Conservation (phyloP, 2,329 filamentous ascomycete species). For the Talaromyces rugulosus region DNA sequence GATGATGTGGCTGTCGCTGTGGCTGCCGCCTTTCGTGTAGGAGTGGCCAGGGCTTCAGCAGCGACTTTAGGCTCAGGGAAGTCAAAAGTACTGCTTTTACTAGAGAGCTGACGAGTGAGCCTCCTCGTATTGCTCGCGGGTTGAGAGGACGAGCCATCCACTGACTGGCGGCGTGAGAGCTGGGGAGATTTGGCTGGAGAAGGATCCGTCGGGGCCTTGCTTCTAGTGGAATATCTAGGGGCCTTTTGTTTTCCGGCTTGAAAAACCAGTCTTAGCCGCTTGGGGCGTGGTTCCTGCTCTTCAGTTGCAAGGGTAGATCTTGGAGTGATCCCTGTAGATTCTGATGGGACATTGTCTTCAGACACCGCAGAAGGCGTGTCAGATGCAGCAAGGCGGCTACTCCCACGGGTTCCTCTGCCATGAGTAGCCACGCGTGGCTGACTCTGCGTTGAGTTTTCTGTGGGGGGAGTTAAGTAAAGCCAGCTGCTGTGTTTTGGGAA, state of each 20-base stretch:
- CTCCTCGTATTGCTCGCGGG: not conserved
- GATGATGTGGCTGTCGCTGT: not conserved
- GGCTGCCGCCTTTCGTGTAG: not conserved
- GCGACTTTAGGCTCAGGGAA: not conserved
- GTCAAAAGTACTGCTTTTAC: not conserved
- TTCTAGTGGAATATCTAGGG: slow-evolving; percentile 31
- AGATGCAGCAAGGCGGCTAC: slow-evolving; percentile 1
- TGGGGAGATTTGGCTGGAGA: slow-evolving; percentile 9
- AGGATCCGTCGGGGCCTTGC: slow-evolving; percentile 22
- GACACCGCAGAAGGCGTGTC: not conserved
- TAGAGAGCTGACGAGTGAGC: not conserved
- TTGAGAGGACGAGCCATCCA: not conserved
- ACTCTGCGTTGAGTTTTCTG: not conserved
- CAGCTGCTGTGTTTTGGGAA: not conserved
- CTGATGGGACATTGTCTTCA: slow-evolving; percentile 9
- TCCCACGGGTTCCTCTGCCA: not conserved
- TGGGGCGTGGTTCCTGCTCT: slow-evolving; percentile 26
- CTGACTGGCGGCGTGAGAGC: slow-evolving; percentile 1
- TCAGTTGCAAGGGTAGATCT: not conserved
- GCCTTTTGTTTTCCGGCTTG: slow-evolving; percentile 28
- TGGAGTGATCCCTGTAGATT: not conserved
- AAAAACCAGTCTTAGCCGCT: slow-evolving; percentile 23
- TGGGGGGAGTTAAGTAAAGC: not conserved
- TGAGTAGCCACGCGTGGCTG: not conserved
- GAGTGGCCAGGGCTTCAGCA: not conserved